These are phyloP conservation scores for Datura wrightii DNA, from an alignment of 257 asterid genomes.

Conservation along the genomic window DNA sequence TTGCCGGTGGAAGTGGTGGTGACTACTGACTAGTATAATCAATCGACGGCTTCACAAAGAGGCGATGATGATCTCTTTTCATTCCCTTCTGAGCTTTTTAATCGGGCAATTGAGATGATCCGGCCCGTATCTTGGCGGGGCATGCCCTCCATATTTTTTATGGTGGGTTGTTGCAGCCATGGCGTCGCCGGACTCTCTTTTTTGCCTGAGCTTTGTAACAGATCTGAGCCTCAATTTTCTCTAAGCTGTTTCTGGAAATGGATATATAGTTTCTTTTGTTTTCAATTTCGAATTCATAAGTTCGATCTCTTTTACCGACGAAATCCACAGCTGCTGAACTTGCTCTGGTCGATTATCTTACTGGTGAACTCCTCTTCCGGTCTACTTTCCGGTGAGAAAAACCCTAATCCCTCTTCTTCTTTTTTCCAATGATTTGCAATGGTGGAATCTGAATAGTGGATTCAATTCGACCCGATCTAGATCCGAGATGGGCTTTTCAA, in stretches of 20 bases:
- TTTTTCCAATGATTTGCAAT: not conserved
- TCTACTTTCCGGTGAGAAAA: too few relatives aligned
- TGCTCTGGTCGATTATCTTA: not conserved
- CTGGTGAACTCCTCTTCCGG: conserved; percentile 26
- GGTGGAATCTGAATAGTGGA: not conserved
- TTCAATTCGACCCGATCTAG: not conserved
- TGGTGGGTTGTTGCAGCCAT: conserved; percentile 33
- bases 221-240: not conserved
- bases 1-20: not conserved
- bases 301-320: not conserved
- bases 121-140: conserved; percentile 59
- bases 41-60: not conserved
- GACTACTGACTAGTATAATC: not conserved
- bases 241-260: not conserved
- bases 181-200: conserved; percentile 16
- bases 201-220: not conserved
- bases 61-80: conserved; percentile 34
- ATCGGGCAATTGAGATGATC: not conserved
- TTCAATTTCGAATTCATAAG: not conserved
- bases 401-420: not conserved
- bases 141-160: conserved; percentile 34
- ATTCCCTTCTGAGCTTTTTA: conserved; percentile 29
- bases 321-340: not conserved
- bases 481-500: conserved; percentile 18
- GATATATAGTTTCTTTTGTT: not conserved